Percentiles rank a stretch among this genome's conserved stretches.
Evolutionary conservation across 1,284 basidiomycete species (phyloP).

Genomic region (Sparassis latifolia): DNA sequence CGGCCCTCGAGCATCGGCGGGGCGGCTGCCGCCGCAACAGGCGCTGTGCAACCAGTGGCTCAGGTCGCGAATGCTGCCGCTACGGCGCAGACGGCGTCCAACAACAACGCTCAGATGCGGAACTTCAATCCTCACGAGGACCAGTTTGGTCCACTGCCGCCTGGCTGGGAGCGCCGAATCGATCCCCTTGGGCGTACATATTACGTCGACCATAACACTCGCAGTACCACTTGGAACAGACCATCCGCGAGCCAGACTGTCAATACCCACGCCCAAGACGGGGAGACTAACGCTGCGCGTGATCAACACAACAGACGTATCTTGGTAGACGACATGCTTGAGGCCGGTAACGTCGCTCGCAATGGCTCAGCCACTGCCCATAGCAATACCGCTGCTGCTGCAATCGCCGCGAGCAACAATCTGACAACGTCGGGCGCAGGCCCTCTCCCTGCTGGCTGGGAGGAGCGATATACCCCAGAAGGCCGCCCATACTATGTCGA

Average conservation of each 20-base stretch:
- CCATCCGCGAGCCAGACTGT: conserved; percentile 40
- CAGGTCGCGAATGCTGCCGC: conserved; percentile 31
- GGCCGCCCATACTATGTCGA: conserved; percentile 97
- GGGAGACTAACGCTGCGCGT: conserved; percentile 47
- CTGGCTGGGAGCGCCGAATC: conserved; percentile 90
- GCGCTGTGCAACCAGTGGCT: conserved; percentile 16
- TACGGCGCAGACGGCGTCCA: conserved; percentile 28
- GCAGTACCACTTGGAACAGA: conserved; percentile 92
- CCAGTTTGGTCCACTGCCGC: conserved; percentile 75
- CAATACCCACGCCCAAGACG: conserved; percentile 39
- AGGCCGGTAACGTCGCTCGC: conserved; percentile 28
- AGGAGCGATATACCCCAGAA: conserved; percentile 96
- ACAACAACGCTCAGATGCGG: conserved; percentile 32
- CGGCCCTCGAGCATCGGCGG: conserved; percentile 25
- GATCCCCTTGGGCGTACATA: conserved; percentile 88
- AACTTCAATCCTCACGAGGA: conserved; percentile 63
- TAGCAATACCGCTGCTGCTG: conserved; percentile 27
- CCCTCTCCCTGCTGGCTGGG: conserved; percentile 94
- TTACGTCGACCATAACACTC: conserved; percentile 88
- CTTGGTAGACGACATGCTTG: conserved; percentile 58
- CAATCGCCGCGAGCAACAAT: conserved; percentile 28
- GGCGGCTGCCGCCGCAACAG: conserved; percentile 4
- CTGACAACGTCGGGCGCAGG: conserved; percentile 46
- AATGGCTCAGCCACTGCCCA: conserved; percentile 21
- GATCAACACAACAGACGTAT: conserved; percentile 50